Evolutionary conservation across 108 stramenopile genomes (phyloP).

Genomic region (Cylindrotheca fusiformis): DNA sequence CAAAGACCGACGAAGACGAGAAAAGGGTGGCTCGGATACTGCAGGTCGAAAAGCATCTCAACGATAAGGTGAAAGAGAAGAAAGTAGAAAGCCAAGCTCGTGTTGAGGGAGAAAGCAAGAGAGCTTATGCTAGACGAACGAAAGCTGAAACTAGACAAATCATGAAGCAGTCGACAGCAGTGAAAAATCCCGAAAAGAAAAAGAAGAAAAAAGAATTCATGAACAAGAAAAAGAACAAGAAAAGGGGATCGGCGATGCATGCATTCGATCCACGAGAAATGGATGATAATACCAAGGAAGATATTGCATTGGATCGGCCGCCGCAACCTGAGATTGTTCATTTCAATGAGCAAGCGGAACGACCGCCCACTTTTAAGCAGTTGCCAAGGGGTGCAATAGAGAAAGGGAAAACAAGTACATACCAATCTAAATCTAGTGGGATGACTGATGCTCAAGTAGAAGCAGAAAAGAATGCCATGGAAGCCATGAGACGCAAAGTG

Average conservation of each 20-base stretch:
- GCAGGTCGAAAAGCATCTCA: conserved; percentile 17
- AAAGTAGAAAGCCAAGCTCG: conserved; percentile 19
- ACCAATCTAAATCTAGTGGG: conserved; percentile 4
- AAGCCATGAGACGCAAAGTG: conserved; percentile 52
- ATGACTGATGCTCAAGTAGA: conserved; percentile 35
- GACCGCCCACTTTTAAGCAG: conserved; percentile 52
- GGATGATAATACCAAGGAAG: conserved; percentile 11
- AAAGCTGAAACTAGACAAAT: conserved; percentile 46
- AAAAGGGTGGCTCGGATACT: conserved; percentile 21
- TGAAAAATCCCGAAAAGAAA: conserved; percentile 32
- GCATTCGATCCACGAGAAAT: background rate
- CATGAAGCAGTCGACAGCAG: conserved; percentile 15
- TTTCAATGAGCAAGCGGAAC: conserved; percentile 52
- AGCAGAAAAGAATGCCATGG: conserved; percentile 55
- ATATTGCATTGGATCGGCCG: conserved; percentile 13
- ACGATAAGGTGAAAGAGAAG: conserved; percentile 22
- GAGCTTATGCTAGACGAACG: conserved; percentile 45
- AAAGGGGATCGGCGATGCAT: conserved; percentile 11
- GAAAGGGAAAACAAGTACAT: conserved; percentile 11
- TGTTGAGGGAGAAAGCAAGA: conserved; percentile 52
- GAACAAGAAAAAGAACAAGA: conserved; percentile 48
- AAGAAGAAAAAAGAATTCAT: conserved; percentile 44
- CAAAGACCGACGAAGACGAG: conserved; percentile 33
- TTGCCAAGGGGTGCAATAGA: conserved; percentile 50
- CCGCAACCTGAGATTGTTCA: conserved; percentile 12